Evolutionary conservation across 805 yeast genomes (phyloP).

Genomic region (Clavispora carvajalis): DNA sequence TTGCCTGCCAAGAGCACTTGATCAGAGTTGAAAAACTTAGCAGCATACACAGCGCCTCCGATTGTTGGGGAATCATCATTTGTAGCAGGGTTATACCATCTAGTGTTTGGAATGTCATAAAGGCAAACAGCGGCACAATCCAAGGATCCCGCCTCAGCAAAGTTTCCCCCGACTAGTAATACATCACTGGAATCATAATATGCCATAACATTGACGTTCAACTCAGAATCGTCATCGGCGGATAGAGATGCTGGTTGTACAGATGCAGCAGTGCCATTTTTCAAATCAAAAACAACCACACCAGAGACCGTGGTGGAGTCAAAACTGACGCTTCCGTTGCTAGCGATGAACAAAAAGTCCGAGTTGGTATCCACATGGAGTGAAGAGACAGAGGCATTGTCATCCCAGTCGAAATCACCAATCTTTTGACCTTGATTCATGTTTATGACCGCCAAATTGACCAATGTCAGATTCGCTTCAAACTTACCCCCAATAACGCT

Average conservation of each 20-base stretch:
- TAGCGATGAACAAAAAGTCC: constrained; percentile 41
- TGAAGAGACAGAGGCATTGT: constrained; percentile 21
- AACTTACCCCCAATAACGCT: constrained; percentile 61
- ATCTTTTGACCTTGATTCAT: constrained; percentile 17
- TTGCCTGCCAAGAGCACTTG: constrained; percentile 48
- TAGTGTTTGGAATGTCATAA: constrained; percentile 47
- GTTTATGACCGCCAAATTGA: constrained; percentile 27
- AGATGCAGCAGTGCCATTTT: constrained; percentile 32
- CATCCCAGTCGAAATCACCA: constrained; percentile 23
- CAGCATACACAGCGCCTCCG: constrained; percentile 45
- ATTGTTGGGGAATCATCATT: constrained; percentile 18
- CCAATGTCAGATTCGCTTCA: constrained; percentile 18
- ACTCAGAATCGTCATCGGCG: constrained; percentile 38
- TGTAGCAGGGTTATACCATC: constrained; percentile 48
- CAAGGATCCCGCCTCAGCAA: constrained; percentile 51
- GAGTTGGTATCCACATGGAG: constrained; percentile 32
- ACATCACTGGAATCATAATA: constrained; percentile 25
- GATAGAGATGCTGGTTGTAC: constrained; percentile 48
- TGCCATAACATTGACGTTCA: constrained; percentile 32
- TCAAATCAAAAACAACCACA: constrained; percentile 49
- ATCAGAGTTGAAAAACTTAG: constrained; percentile 40
- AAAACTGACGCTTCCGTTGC: constrained; percentile 31
- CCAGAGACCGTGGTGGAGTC: constrained; percentile 31
- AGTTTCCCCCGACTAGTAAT: constrained; percentile 71
- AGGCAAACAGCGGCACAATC: constrained; percentile 63